phyloP scores from a whole-genome alignment of 139 green algal species.

The Nannochloris sp. region DNA sequence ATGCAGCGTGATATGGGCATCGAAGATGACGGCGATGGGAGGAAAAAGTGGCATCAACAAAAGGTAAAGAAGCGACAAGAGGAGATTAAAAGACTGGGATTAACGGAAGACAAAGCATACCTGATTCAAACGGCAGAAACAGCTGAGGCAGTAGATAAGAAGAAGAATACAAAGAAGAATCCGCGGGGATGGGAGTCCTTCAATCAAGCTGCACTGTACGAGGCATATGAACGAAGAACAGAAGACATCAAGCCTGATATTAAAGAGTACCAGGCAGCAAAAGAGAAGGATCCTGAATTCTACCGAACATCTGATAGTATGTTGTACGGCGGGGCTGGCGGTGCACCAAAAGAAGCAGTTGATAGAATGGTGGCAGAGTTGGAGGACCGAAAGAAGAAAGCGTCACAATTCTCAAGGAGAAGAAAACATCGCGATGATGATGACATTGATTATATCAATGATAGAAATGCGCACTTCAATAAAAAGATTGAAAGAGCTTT shows the following conservation, averaged over 20 bases:
- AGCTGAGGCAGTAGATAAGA: conserved; percentile 57
- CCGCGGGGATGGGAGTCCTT: conserved; percentile 60
- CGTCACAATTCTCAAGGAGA: conserved; percentile 59
- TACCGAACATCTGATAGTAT: conserved; percentile 67
- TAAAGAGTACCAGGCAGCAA: conserved; percentile 70
- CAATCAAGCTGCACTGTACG: conserved; percentile 60
- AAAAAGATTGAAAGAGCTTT: conserved; percentile 91
- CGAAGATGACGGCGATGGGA: conserved; percentile 1
- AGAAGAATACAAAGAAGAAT: conserved; percentile 61
- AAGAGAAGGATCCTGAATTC: conserved; percentile 68
- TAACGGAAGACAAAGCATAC: conserved; percentile 57
- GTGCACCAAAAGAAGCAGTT: conserved; percentile 59
- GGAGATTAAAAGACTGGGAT: conserved; percentile 60
- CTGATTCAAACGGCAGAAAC: conserved; percentile 74
- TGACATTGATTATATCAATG: conserved; percentile 96
- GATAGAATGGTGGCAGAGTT: conserved; percentile 91
- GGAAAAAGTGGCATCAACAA: conserved; percentile 68
- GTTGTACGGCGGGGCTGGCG: conserved; percentile 52
- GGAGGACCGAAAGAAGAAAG: conserved; percentile 44
- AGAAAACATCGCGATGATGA: conserved; percentile 53
- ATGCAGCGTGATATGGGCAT: neutral
- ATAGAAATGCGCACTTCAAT: conserved; percentile 95
- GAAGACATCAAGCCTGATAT: conserved; percentile 41
- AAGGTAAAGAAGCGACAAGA: conserved; percentile 60
- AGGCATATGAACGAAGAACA: conserved; percentile 75